These are phyloP conservation scores for Agaricus subrufescens DNA, from an alignment of 768 basidiomycete species.

Conservation along the genomic window DNA sequence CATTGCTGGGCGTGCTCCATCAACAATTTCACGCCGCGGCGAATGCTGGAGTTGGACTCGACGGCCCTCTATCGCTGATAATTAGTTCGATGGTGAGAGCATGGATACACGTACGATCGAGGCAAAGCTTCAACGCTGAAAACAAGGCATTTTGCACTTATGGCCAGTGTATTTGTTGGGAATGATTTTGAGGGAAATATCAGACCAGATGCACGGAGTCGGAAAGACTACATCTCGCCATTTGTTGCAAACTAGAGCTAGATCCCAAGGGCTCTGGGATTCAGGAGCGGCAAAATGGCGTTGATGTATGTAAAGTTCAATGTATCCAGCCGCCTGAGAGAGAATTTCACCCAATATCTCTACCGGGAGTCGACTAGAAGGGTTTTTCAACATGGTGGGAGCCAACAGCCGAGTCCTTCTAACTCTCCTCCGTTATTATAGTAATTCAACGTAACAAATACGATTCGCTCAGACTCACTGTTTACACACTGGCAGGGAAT, in stretches of 20 bases:
- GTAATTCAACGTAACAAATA: no score
- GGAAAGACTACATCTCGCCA: conserved; percentile 1
- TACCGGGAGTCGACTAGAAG: no score
- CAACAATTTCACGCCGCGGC: not conserved
- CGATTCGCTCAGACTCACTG: no score
- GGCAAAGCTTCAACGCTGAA: conserved; percentile 1
- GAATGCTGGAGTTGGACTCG: not conserved
- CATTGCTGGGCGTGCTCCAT: conserved; percentile 1
- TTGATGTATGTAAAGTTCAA: no score
- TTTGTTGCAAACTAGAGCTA: not conserved
- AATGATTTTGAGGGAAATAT: not conserved
- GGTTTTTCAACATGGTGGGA: no score
- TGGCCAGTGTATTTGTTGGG: not conserved
- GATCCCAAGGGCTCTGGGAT: not conserved
- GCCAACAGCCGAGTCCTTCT: no score
- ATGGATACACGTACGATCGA: not conserved
- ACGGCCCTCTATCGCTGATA: not conserved
- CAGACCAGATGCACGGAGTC: not conserved
- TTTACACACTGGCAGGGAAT: no score
- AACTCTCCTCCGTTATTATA: no score
- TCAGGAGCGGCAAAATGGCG: no score
- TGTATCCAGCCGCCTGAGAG: no score
- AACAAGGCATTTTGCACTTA: not conserved
- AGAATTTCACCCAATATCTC: no score
- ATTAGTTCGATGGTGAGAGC: not conserved